Conservation (phyloP, 129 eudicot species). For the Cynara cardunculus region DNA sequence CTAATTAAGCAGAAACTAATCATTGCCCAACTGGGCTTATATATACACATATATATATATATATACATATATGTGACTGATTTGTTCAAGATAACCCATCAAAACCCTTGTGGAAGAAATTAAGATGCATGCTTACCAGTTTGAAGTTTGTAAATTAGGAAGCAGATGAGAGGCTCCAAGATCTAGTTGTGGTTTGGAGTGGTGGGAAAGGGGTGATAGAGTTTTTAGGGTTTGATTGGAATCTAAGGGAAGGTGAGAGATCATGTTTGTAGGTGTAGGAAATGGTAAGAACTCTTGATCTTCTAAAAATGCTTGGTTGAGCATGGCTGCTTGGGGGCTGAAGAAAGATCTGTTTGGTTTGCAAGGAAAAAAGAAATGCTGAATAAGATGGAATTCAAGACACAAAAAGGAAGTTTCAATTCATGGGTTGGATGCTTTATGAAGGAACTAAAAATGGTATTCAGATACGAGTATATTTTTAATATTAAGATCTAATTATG, state of each 20-base stretch:
- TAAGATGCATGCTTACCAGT: constrained; percentile 43
- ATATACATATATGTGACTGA: neutral
- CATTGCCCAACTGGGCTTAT: neutral
- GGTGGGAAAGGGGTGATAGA: constrained; percentile 20
- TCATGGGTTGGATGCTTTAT: neutral
- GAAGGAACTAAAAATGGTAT: neutral
- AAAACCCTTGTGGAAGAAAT: neutral
- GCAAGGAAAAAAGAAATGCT: neutral
- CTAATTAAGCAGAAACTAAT: neutral
- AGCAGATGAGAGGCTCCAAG: constrained; percentile 36
- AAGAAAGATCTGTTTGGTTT: neutral
- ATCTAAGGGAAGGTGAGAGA: constrained; percentile 31
- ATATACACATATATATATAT: too few species aligned
- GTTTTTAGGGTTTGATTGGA: constrained; percentile 46
- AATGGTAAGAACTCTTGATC: constrained; percentile 52
- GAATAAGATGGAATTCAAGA: neutral
- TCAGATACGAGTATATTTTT: neutral
- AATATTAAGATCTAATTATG: neutral
- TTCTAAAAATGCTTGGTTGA: constrained; percentile 62
- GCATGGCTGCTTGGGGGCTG: constrained; percentile 22
- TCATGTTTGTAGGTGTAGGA: constrained; percentile 26
- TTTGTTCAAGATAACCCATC: neutral
- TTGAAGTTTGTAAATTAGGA: constrained; percentile 50
- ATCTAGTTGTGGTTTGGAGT: constrained; percentile 33
- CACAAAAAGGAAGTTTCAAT: neutral